Base-by-base conservation (phyloP, 331 rosid species). In the Acacia concinna region DNA sequence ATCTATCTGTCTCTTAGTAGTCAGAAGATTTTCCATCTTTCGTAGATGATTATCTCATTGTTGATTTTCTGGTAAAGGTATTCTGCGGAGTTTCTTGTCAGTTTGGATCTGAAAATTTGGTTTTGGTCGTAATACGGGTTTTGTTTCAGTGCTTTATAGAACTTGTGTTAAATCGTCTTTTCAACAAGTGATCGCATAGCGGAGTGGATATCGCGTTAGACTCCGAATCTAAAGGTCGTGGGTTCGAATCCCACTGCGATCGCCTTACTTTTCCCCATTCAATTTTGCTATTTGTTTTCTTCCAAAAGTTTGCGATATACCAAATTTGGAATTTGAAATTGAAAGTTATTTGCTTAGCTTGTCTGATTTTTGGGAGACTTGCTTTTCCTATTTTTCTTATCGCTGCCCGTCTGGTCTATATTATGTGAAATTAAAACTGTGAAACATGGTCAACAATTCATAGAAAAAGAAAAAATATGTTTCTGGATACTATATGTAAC, bases 171-270 rank as follows among this genome's bases (percentile, higher is more conserved):
- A 1, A 25, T 5, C 7, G 0, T 0, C 0, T 10, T 27, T 11
- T 3, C 12, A 4, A 5, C 32, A 13, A 6, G 7, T 0, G 96
- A 80, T 89, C 94, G 91, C 98, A 94, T 94, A 94, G 96, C 97
- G 97, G 90, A 94, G 97, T 89, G 98, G 94, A 94, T 94, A 91
- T 90, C 93, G 98, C 98, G 87, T 94, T 91, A 92, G 98, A 91
- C 87, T 95, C 97, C 97, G 97, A 5, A 89, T 95, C 98, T 92
- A 94, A 89, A 92, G 97, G 97, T 88, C 95, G 98, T 92, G 97
- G 97, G 96, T 92, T 92, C 94, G 89, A 92, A 9, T 90, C 98
- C 97, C 98, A 92, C 98, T 95, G 98, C 88, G 97, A 88, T 92
- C 95, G 47, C n/a, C 25, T 57, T n/a, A 2, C 1, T 75, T 57